A percentile compares a stretch with the other conserved stretches of the same genome.
Conservation (phyloP, 805 yeast species). For the Dipodascus albidus region DNA sequence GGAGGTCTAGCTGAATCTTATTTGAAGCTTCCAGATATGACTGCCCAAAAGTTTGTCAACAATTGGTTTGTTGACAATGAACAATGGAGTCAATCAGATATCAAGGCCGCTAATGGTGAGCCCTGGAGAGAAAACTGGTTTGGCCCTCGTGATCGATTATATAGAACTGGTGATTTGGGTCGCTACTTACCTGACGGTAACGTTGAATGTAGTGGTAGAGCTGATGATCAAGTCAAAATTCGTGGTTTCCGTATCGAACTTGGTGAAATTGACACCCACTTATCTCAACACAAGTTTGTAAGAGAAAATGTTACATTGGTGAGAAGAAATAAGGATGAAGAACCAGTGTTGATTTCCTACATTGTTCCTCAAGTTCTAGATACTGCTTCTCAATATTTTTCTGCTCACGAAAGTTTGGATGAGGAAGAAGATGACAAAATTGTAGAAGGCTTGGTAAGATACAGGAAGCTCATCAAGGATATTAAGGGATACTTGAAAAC, state of each 20-base stretch:
- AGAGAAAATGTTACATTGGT: constrained; percentile 91
- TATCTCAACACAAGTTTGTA: constrained; percentile 85
- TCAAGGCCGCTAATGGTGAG: constrained; percentile 30
- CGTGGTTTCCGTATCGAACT: constrained; percentile 97
- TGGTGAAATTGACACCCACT: constrained; percentile 96
- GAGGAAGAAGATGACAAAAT: constrained; percentile 41
- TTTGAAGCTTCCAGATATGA: constrained; percentile 80
- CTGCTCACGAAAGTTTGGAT: constrained; percentile 29
- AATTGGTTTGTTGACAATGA: constrained; percentile 78
- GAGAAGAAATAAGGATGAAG: constrained; percentile 83
- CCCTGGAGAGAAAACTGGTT: constrained; percentile 74
- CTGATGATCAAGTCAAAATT: constrained; percentile 97
- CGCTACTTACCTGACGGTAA: constrained; percentile 95
- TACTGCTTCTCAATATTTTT: constrained; percentile 31
- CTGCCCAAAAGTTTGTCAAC: constrained; percentile 73
- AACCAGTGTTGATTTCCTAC: constrained; percentile 81
- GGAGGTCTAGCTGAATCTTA: constrained; percentile 97
- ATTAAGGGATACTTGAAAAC: constrained; percentile 74
- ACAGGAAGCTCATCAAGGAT: constrained; percentile 66
- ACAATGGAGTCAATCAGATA: constrained; percentile 48
- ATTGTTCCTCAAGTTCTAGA: constrained; percentile 54
- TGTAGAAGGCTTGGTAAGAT: constrained; percentile 68
- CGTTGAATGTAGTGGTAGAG: constrained; percentile 97
- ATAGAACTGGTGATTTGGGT: constrained; percentile 96
- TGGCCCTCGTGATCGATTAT: constrained; percentile 92